phyloP scores from a whole-genome alignment of 148 eudicot species.

The Dysphania ambrosioides region DNA sequence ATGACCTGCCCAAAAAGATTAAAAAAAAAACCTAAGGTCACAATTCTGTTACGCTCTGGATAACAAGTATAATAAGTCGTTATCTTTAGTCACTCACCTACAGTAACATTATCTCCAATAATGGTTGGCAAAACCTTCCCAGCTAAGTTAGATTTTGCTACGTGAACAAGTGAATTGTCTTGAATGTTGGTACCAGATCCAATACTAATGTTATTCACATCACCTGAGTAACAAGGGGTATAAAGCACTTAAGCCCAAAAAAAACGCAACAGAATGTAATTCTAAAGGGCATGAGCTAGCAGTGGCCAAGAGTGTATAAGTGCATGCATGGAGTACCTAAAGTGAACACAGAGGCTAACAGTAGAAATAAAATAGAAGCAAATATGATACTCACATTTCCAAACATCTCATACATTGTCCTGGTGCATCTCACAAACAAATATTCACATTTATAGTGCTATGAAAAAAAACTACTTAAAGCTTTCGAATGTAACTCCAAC shows the following conservation, averaged over 20 bases:
- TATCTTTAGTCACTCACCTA: slow-evolving; percentile 54
- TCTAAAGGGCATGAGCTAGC: neutral
- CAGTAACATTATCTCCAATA: slow-evolving; percentile 90
- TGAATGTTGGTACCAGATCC: slow-evolving; percentile 98
- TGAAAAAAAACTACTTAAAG: too few relatives aligned
- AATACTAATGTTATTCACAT: slow-evolving; percentile 72
- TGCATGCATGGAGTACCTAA: neutral
- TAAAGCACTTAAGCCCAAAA: too few relatives aligned
- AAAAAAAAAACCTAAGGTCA: too few relatives aligned
- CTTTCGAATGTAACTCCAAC: too few relatives aligned
- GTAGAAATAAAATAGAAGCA: neutral
- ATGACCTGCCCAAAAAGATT: slow-evolving; percentile 52
- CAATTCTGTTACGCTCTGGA: neutral
- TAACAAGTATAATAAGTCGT: neutral
- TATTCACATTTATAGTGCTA: too few relatives aligned
- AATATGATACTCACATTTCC: neutral
- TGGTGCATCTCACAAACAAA: neutral
- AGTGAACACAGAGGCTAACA: neutral
- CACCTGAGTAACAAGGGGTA: slow-evolving; percentile 54
- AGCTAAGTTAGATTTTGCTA: slow-evolving; percentile 84
- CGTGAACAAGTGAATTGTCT: slow-evolving; percentile 95
- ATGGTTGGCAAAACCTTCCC: slow-evolving; percentile 92
- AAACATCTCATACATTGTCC: neutral
- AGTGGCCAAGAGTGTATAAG: neutral
- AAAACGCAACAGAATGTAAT: slow-evolving; percentile 3